These are phyloP conservation scores for Syzygium aromaticum DNA, from an alignment of 345 rosid species.

Conservation along the genomic window DNA sequence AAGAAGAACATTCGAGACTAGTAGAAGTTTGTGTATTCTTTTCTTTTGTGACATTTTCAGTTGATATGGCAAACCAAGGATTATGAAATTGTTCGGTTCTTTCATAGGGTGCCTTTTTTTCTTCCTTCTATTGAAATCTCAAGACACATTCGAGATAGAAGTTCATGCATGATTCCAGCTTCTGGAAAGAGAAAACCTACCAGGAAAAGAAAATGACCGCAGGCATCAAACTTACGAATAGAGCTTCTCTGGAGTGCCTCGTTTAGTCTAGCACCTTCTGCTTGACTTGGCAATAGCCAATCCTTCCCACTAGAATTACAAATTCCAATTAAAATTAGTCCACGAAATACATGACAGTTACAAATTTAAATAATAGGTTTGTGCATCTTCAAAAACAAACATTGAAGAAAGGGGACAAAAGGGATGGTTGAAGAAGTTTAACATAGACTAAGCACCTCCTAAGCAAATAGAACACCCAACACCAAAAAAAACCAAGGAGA, in stretches of 20 bases:
- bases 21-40: neutral
- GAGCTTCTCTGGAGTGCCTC: slow-evolving; percentile 35
- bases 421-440: neutral
- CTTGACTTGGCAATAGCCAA: slow-evolving; percentile 59
- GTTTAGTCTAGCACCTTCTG: slow-evolving; percentile 55
- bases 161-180: neutral
- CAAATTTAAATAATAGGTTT: neutral
- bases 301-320: slow-evolving; percentile 54
- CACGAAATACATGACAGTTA: neutral
- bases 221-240: slow-evolving; percentile 40
- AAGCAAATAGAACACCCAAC: neutral
- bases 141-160: neutral
- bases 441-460: neutral
- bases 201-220: slow-evolving; percentile 74
- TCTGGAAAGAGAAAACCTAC: slow-evolving; percentile 25
- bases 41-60: neutral
- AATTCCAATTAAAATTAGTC: neutral
- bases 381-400: neutral
- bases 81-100: neutral
- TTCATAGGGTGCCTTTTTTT: neutral
- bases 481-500: neutral
- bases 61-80: neutral
- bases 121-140: neutral
- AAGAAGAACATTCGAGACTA: neutral
- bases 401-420: neutral